phyloP scores from a whole-genome alignment of 202 grass and related monocot species.

The Sporobolus alterniflorus region DNA sequence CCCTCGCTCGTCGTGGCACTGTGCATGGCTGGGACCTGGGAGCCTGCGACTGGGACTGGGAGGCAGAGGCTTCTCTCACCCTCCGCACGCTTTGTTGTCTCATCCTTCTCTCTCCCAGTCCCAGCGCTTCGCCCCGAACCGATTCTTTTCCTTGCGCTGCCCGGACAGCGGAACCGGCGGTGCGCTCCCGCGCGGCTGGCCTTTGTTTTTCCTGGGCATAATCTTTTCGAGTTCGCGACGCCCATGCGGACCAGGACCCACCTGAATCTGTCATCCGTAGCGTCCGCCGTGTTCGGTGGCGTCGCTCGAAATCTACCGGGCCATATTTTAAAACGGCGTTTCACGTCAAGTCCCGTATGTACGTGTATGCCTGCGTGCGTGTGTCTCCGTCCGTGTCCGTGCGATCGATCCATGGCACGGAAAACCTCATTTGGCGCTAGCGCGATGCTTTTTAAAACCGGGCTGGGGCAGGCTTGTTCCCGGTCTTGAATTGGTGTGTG shows the following conservation, averaged over 20 bases:
- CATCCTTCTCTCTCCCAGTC: too few species aligned
- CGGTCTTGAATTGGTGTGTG: slow-evolving; percentile 13
- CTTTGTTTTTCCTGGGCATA: too few species aligned
- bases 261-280: too few species aligned
- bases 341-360: background rate
- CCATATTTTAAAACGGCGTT: background rate
- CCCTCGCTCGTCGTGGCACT: slow-evolving; percentile 3
- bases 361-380: background rate
- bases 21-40: too few species aligned
- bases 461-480: background rate
- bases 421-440: slow-evolving; percentile 45
- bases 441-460: background rate
- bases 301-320: background rate
- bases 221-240: too few species aligned
- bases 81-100: too few species aligned
- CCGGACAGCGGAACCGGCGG: too few species aligned
- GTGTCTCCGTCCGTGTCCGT: slow-evolving; percentile 40
- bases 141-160: too few species aligned
- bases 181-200: too few species aligned
- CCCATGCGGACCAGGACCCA: too few species aligned
- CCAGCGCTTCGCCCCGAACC: too few species aligned
- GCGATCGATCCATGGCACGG: slow-evolving; percentile 42
- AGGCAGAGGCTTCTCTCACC: too few species aligned
- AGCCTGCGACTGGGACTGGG: background rate
- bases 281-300: background rate